phyloP scores from a whole-genome alignment of 148 eudicot species.

The Rhododendron williamsianum region DNA sequence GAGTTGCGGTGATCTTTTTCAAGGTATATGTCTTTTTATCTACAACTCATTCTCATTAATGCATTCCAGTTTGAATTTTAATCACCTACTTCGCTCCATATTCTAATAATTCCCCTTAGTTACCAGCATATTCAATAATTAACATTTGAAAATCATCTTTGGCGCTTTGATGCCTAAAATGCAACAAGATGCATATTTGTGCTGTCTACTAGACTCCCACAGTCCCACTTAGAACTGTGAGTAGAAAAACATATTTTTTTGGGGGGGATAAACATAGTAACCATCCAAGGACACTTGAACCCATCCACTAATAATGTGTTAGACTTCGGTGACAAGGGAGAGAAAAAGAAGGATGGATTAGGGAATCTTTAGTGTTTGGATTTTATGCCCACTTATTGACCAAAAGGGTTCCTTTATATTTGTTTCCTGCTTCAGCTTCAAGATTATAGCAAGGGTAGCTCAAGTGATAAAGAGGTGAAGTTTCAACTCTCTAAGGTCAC shows the following conservation, averaged over 20 bases:
- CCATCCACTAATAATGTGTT: neutral
- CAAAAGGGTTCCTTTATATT: neutral
- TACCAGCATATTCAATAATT: neutral
- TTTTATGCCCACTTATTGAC: neutral
- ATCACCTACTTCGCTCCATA: neutral
- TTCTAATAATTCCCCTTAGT: neutral
- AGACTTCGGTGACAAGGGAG: neutral
- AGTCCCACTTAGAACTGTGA: neutral
- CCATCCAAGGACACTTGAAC: neutral
- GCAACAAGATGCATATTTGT: neutral
- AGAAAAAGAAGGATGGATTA: neutral
- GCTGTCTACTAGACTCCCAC: neutral
- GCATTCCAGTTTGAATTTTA: neutral
- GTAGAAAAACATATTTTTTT: neutral
- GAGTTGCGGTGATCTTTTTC: conserved; percentile 76
- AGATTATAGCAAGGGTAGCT: conserved; percentile 6
- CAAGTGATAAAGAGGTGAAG: conserved; percentile 6
- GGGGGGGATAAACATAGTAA: neutral
- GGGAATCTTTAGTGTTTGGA: neutral
- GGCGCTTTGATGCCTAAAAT: neutral
- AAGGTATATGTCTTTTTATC: conserved; percentile 42
- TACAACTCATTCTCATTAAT: neutral
- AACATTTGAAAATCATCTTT: neutral
- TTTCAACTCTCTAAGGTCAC: conserved; percentile 11
- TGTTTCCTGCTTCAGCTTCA: conserved; percentile 8